Evolutionary conservation across 768 basidiomycete species (phyloP).

Genomic region (Suillus discolor): DNA sequence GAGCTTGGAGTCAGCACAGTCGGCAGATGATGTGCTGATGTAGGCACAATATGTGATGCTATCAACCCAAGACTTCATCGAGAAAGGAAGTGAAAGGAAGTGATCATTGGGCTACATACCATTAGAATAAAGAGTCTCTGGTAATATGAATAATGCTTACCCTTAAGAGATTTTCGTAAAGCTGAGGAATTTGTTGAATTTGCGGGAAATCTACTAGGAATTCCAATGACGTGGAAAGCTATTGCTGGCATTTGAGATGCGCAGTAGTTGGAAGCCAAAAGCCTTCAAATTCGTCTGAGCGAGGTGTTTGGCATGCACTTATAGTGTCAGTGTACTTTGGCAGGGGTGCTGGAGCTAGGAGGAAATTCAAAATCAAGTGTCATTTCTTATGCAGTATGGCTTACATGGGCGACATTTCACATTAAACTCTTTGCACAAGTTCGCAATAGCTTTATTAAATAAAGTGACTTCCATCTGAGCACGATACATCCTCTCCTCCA

Average conservation of each 20-base stretch:
- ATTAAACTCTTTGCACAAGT: neutral
- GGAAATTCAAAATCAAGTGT: neutral
- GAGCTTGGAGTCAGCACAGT: neutral
- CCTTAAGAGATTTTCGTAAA: neutral
- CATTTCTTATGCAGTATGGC: neutral
- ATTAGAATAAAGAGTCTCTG: neutral
- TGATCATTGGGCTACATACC: neutral
- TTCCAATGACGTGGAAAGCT: neutral
- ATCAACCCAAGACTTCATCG: neutral
- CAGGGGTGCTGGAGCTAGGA: neutral
- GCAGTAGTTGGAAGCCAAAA: neutral
- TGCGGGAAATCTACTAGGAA: neutral
- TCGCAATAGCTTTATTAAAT: neutral
- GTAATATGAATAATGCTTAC: neutral
- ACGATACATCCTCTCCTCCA: neutral
- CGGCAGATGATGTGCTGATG: neutral
- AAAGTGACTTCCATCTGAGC: slow-evolving; percentile 3
- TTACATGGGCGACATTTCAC: neutral
- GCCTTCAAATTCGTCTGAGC: neutral
- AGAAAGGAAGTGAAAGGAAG: neutral
- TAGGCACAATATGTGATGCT: neutral
- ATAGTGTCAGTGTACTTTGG: neutral
- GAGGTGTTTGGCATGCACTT: neutral
- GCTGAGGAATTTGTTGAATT: neutral
- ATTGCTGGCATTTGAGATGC: neutral